Percentiles rank a stretch among this genome's conserved stretches.
phyloP scores from a whole-genome alignment of 768 basidiomycete genomes.

The Tylopilus plumbeoviolaceoides region DNA sequence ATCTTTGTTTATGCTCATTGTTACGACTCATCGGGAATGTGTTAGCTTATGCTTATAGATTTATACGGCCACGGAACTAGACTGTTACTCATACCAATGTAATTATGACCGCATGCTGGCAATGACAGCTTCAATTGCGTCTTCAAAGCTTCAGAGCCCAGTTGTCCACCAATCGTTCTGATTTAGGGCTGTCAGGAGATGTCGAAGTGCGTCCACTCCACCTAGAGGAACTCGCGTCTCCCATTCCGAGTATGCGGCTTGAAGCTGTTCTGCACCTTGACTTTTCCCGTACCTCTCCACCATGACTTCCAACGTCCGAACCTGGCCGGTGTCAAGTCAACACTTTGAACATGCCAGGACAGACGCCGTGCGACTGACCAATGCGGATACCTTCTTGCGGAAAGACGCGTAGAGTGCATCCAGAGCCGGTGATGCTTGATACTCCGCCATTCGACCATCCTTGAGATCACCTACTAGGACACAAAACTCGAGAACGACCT shows the following conservation, averaged over 20 bases:
- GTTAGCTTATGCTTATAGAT: conserved; percentile 23
- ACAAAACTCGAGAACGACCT: conserved; percentile 63
- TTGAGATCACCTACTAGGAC: conserved; percentile 60
- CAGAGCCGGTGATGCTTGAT: conserved; percentile 55
- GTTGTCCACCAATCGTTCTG: conserved; percentile 63
- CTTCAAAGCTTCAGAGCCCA: neutral
- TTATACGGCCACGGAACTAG: conserved; percentile 12
- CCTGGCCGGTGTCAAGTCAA: conserved; percentile 35
- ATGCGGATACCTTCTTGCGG: conserved; percentile 46
- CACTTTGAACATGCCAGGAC: neutral
- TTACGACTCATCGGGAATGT: conserved; percentile 8
- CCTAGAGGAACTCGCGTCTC: conserved; percentile 40
- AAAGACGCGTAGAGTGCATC: conserved; percentile 54
- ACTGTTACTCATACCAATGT: conserved; percentile 10
- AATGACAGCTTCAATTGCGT: neutral
- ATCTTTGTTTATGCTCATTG: conserved; percentile 4
- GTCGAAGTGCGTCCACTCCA: conserved; percentile 50
- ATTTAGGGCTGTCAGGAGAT: conserved; percentile 52
- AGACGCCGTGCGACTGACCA: conserved; percentile 43
- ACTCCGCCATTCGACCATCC: conserved; percentile 53
- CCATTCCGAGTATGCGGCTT: conserved; percentile 22
- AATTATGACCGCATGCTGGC: conserved; percentile 7
- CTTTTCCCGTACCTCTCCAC: conserved; percentile 47
- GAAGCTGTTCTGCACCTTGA: conserved; percentile 16
- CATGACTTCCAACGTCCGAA: conserved; percentile 49